Evolutionary conservation across 2,329 filamentous ascomycete species (phyloP).

Genomic region (Colletotrichum chrysophilum): DNA sequence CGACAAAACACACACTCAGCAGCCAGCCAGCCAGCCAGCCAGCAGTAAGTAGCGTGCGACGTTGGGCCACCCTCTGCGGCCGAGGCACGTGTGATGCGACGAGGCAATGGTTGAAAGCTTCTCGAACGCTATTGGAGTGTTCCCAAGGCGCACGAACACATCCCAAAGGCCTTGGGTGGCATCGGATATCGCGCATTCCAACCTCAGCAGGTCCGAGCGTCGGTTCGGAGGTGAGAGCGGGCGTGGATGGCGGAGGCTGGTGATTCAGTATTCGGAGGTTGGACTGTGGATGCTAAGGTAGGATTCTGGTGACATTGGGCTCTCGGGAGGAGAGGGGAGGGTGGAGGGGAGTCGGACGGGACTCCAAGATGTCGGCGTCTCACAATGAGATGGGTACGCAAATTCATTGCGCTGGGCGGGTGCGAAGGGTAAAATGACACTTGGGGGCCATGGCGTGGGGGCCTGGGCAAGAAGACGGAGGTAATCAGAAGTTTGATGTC

Average conservation of each 20-base stretch:
- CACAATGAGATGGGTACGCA: neutral
- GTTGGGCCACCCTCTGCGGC: neutral
- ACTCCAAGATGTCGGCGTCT: constrained; percentile 2
- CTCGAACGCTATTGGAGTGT: neutral
- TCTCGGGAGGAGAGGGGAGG: neutral
- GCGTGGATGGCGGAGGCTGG: neutral
- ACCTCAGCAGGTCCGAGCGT: neutral
- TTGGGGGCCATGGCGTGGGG: constrained; percentile 10
- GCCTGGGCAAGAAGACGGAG: neutral
- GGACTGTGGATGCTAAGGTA: neutral
- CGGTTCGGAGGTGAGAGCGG: neutral
- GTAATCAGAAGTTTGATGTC: constrained; percentile 2
- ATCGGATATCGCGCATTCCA: neutral
- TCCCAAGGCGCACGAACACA: neutral
- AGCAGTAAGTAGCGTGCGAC: neutral
- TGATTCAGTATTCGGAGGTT: neutral
- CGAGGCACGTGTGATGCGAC: neutral
- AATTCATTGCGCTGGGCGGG: neutral
- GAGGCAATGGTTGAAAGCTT: neutral
- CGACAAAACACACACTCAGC: neutral
- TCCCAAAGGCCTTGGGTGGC: neutral
- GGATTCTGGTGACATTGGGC: neutral
- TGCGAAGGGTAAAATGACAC: neutral
- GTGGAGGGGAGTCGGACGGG: neutral
- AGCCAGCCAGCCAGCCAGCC: neutral